Evolutionary conservation across 306 rosid genomes (phyloP), one percentile per base, ranked within the genome.

Genomic region (Cicer bijugum): DNA sequence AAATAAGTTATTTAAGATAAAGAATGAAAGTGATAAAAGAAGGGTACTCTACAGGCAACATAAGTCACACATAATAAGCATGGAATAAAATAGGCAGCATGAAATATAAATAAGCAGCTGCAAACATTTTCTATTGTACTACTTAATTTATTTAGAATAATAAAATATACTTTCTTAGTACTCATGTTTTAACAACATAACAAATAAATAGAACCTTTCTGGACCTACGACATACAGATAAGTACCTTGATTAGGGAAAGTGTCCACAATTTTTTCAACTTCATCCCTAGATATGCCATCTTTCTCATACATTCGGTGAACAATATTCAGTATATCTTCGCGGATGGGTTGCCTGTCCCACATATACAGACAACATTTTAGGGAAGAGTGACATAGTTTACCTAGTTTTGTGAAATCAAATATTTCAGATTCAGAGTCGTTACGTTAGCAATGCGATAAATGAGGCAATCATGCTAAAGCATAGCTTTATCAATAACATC

Each of bases 191-290:
- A 76, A 28, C 71, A 72, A 52, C 17, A 15, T 45, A 50, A 20
- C 61, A 50, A 73, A 74, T 35, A 72, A 23, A 45, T 17, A 68
- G 64, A 64, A 64, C 43, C 8, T 38, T 55, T 48, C 44, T 50
- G 2, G 57, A 64, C 44, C 52, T n/a, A 74, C 33, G 73, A 12
- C 7, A 78, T 62, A 37, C 14, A 63, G 42, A 64, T 59, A 75
- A 50, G 69, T 83, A 89, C 98, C 98, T 91, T 94, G 98, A 64
- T 88, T 89, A 62, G 97, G 97, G 79, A 94, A 94, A 14, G 82
- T 79, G 65, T 87, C 77, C 83, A 91, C 98, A 62, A 94, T 78
- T 71, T 48, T 72, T 59, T 67, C 17, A 35, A 94, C 96, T 69
- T 91, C 94, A 72, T 83, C 88, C 80, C 71, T 89, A 47, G 96